A percentile compares a stretch with the other conserved stretches of the same genome.
Evolutionary conservation across 768 basidiomycete species (phyloP).

Genomic region (Tulasnella sp.): DNA sequence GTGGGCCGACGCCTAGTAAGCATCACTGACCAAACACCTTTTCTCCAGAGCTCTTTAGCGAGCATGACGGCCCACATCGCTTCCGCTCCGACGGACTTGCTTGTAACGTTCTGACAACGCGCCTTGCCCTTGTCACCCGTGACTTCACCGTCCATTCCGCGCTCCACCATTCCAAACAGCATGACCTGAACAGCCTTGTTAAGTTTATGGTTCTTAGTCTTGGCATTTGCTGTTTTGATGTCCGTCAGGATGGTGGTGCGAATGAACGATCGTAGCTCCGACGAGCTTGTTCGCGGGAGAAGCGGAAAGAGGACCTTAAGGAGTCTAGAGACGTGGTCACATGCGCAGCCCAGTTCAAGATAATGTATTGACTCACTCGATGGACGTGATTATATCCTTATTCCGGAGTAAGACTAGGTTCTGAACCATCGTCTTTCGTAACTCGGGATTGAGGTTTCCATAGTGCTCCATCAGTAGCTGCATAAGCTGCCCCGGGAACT

Average conservation of each 20-base stretch:
- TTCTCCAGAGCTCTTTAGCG: constrained; percentile 88
- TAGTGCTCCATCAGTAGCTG: constrained; percentile 68
- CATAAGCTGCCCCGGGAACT: constrained; percentile 72
- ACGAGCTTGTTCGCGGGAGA: constrained; percentile 84
- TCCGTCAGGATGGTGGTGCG: constrained; percentile 89
- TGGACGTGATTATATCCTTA: constrained; percentile 81
- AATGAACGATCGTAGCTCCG: constrained; percentile 70
- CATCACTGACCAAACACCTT: constrained; percentile 58
- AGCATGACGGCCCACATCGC: constrained; percentile 97
- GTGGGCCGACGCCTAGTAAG: neutral
- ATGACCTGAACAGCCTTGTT: constrained; percentile 93
- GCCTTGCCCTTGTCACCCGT: constrained; percentile 72
- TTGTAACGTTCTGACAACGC: constrained; percentile 28
- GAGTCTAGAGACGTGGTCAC: constrained; percentile 39
- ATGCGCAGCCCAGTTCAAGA: neutral
- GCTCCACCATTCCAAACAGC: constrained; percentile 91
- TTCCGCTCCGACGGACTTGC: constrained; percentile 48
- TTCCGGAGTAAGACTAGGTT: constrained; percentile 89
- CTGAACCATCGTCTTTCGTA: constrained; percentile 72
- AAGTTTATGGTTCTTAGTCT: constrained; percentile 85
- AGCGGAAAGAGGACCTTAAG: constrained; percentile 88
- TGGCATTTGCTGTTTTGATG: constrained; percentile 79
- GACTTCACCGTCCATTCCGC: constrained; percentile 73
- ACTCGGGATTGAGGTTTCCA: constrained; percentile 61
- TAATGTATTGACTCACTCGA: constrained; percentile 52